phyloP scores from a whole-genome alignment of 345 rosid species.

The Passiflora organensis region DNA sequence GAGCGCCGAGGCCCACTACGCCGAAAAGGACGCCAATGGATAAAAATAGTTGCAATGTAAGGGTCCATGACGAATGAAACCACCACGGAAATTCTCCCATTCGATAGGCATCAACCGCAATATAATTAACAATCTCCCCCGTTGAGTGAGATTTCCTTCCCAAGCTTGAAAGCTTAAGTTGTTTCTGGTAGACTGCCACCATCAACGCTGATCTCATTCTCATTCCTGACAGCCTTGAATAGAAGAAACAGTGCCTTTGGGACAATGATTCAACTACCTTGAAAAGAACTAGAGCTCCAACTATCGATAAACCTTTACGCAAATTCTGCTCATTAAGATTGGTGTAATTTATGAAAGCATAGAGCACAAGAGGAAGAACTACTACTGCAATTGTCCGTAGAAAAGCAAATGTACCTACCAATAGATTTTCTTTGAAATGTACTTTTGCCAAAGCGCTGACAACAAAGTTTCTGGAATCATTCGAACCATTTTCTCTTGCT shows the following conservation, averaged over 20 bases:
- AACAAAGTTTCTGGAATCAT: conserved; percentile 8
- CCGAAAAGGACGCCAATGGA: conserved; percentile 45
- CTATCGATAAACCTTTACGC: conserved; percentile 44
- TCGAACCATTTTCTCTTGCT: background rate
- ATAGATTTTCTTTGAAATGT: conserved; percentile 16
- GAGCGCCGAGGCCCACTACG: conserved; percentile 41
- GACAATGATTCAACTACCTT: conserved; percentile 53
- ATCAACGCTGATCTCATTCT: conserved; percentile 35
- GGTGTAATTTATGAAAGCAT: conserved; percentile 45
- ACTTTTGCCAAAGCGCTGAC: conserved; percentile 10
- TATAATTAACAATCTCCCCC: conserved; percentile 56
- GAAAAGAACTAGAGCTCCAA: conserved; percentile 36
- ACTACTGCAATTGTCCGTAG: conserved; percentile 20
- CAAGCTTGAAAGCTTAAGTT: conserved; percentile 39
- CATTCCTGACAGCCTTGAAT: conserved; percentile 34
- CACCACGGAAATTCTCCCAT: conserved; percentile 37
- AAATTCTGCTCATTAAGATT: conserved; percentile 29
- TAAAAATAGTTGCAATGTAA: conserved; percentile 38
- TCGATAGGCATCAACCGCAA: conserved; percentile 51
- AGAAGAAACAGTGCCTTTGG: conserved; percentile 47
- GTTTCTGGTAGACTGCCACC: conserved; percentile 45
- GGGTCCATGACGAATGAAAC: conserved; percentile 50
- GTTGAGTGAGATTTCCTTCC: conserved; percentile 43
- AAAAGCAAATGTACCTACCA: conserved; percentile 21
- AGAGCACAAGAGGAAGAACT: conserved; percentile 27